Percentiles rank a stretch among this genome's conserved stretches.
Conservation (phyloP, 192 early-diverging fungal genomes). For the Coemansia sp. region DNA sequence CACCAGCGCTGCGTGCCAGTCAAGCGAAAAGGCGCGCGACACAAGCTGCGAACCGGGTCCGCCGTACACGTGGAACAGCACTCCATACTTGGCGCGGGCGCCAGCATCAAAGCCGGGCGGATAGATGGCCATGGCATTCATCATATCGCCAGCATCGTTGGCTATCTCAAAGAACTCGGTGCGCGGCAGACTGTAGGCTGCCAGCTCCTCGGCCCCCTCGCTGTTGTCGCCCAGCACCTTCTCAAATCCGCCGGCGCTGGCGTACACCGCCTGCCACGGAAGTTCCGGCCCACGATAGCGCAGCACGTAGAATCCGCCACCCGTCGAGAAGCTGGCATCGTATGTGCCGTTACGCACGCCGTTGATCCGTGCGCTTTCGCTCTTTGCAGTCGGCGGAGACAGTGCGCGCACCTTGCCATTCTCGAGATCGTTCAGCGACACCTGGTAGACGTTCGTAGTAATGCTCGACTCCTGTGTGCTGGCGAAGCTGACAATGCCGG, state of each 20-base stretch:
- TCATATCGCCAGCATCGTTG: constrained; percentile 53
- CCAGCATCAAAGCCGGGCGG: constrained; percentile 76
- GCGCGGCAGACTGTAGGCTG: constrained; percentile 62
- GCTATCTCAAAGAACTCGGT: constrained; percentile 52
- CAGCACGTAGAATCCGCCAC: constrained; percentile 71
- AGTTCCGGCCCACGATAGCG: constrained; percentile 83
- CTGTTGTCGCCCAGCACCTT: constrained; percentile 62
- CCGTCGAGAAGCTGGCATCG: constrained; percentile 69
- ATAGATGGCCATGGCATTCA: constrained; percentile 80
- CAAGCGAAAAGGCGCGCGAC: constrained; percentile 63
- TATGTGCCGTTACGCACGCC: constrained; percentile 57
- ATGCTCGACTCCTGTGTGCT: constrained; percentile 47
- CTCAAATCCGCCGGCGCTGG: constrained; percentile 56
- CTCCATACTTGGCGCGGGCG: constrained; percentile 73
- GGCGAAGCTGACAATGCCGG: constrained; percentile 49
- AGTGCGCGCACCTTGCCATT: constrained; percentile 13
- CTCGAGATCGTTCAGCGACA: constrained; percentile 38
- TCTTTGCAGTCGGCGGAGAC: constrained; percentile 36
- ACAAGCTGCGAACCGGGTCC: constrained; percentile 90
- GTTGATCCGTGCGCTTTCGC: constrained; percentile 25
- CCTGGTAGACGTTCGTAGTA: constrained; percentile 49
- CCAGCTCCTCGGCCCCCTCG: constrained; percentile 48
- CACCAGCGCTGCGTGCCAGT: constrained; percentile 71
- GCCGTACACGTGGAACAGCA: constrained; percentile 86
- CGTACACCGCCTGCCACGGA: constrained; percentile 73